phyloP scores from a whole-genome alignment of 2,329 filamentous ascomycete species.

The Colletotrichum lindemuthianum region DNA sequence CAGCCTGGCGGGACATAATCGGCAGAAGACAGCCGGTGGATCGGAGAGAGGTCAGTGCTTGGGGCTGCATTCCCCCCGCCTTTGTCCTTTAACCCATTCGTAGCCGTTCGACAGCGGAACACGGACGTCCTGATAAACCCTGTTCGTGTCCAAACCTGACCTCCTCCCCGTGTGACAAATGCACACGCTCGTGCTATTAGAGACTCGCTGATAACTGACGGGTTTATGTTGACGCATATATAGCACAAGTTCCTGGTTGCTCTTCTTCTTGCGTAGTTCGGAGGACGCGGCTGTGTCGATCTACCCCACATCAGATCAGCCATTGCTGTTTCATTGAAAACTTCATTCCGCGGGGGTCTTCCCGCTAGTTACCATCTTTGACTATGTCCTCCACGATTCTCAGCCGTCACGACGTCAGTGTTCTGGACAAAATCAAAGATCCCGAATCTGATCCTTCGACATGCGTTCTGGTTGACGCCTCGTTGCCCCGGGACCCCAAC shows the following conservation, averaged over 20 bases:
- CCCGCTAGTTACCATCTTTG: neutral
- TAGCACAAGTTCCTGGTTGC: no score
- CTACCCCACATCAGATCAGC: neutral
- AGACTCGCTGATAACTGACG: no score
- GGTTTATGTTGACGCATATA: no score
- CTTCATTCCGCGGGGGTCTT: neutral
- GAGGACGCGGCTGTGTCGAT: no score
- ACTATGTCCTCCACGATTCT: constrained; percentile 61
- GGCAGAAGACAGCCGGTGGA: neutral
- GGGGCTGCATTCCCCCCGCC: constrained; percentile 18
- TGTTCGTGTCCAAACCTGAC: no score
- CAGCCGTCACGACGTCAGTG: constrained; percentile 67
- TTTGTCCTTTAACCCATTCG: constrained; percentile 26
- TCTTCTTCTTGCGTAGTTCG: no score
- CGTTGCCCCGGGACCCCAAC: constrained; percentile 66
- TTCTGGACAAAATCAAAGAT: constrained; percentile 74
- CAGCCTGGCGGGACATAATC: constrained; percentile 1
- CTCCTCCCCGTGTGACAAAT: constrained; percentile 12
- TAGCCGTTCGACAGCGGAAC: constrained; percentile 36
- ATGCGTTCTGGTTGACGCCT: constrained; percentile 63
- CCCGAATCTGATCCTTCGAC: constrained; percentile 69
- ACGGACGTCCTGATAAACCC: constrained; percentile 2
- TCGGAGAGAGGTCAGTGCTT: constrained; percentile 9
- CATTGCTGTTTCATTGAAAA: constrained; percentile 7
- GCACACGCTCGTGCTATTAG: no score